A percentile compares a stretch with the other conserved stretches of the same genome.
These are phyloP conservation scores for Fusarium hostae DNA, from an alignment of 2,329 filamentous ascomycete genomes.

Conservation along the genomic window DNA sequence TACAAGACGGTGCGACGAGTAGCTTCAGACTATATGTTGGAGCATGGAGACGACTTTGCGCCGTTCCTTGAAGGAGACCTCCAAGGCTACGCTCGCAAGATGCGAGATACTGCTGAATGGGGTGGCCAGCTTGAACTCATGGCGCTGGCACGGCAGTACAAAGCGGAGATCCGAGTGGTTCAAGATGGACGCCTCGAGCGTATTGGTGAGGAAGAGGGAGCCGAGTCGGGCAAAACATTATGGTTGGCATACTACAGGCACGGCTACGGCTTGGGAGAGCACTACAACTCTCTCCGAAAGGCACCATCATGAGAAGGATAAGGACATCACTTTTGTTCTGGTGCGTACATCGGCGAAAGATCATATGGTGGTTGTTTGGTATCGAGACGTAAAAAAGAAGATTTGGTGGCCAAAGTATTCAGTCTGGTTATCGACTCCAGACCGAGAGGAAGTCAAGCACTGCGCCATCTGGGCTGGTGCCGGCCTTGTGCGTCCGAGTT, in stretches of 20 bases:
- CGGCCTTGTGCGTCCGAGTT: slow-evolving; percentile 59
- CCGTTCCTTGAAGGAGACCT: slow-evolving; percentile 88
- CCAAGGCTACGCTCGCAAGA: slow-evolving; percentile 76
- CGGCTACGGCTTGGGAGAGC: slow-evolving; percentile 92
- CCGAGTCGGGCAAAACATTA: slow-evolving; percentile 65
- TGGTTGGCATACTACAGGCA: slow-evolving; percentile 97
- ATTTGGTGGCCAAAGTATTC: slow-evolving; percentile 2
- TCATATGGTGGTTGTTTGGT: slow-evolving; percentile 41
- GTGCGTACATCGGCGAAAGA: slow-evolving; percentile 33
- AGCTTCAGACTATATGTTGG: slow-evolving; percentile 81
- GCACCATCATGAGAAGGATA: slow-evolving; percentile 40
- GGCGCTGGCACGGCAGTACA: slow-evolving; percentile 84
- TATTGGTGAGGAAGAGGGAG: slow-evolving; percentile 64
- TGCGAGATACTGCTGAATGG: slow-evolving; percentile 92
- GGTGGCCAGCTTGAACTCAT: slow-evolving; percentile 91
- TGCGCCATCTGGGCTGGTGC: slow-evolving; percentile 57
- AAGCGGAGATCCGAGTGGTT: slow-evolving; percentile 83
- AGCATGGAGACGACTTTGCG: slow-evolving; percentile 81
- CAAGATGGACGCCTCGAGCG: slow-evolving; percentile 85
- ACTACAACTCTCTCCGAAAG: slow-evolving; percentile 89
- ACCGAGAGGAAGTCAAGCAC: slow-evolving; percentile 65
- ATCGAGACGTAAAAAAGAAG: slow-evolving; percentile 38
- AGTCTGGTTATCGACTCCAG: slow-evolving; percentile 55
- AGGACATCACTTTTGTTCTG: slow-evolving; percentile 37
- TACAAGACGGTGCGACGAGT: slow-evolving; percentile 76